Conservation (phyloP, 148 eudicot species). For the Camellia granthamiana region DNA sequence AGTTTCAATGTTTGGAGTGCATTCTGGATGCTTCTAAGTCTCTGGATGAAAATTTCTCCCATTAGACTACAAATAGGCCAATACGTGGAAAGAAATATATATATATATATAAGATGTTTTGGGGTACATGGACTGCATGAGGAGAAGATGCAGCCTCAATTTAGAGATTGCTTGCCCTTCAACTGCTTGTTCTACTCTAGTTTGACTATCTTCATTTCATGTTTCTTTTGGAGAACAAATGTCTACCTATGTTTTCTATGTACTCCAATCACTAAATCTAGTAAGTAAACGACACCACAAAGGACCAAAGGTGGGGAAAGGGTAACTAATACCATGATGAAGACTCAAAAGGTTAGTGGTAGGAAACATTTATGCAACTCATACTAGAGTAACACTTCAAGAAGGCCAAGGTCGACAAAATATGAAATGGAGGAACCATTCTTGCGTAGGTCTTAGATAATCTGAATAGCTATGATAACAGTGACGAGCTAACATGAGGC, state of each 20-base stretch:
- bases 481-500: no score
- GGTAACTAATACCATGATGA: background rate
- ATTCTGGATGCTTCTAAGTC: background rate
- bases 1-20: background rate
- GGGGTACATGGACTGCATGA: background rate
- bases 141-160: slow-evolving; percentile 8
- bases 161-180: slow-evolving; percentile 1
- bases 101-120: background rate
- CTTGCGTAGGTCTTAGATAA: background rate
- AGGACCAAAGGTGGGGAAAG: no score
- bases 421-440: background rate
- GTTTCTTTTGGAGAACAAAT: background rate
- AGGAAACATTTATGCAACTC: no score
- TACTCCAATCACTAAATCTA: background rate
- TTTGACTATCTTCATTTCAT: background rate
- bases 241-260: background rate
- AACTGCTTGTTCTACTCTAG: background rate
- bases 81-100: background rate
- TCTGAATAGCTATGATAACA: no score
- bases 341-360: background rate
- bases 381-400: background rate
- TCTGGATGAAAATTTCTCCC: background rate
- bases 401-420: background rate
- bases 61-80: background rate
- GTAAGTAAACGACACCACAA: background rate